Conservation (phyloP, 805 yeast species). For the Barnettozyma pratensis region DNA sequence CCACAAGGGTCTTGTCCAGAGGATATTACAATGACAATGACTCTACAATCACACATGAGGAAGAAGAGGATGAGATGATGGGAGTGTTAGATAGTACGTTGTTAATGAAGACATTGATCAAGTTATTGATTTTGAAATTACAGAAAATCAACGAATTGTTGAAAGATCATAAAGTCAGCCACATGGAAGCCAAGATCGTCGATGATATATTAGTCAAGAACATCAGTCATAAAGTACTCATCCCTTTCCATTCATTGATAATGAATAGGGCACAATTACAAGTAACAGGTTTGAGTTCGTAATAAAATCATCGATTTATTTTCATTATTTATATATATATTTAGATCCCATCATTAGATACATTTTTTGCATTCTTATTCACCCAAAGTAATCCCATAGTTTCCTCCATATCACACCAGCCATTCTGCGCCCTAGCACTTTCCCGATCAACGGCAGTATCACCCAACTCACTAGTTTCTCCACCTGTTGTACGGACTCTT, state of each 20-base stretch:
- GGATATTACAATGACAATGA: not conserved
- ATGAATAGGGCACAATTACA: conserved; percentile 7
- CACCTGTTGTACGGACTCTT: conserved; percentile 57
- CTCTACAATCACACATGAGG: not conserved
- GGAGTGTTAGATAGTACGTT: conserved; percentile 13
- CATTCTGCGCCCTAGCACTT: conserved; percentile 57
- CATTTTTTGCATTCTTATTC: not conserved
- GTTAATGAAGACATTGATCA: conserved; percentile 14
- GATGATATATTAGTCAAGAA: conserved; percentile 20
- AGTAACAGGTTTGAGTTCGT: not conserved
- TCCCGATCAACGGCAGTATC: conserved; percentile 61
- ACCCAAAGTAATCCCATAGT: conserved; percentile 16
- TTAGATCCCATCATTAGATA: too few relatives aligned
- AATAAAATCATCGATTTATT: too few relatives aligned
- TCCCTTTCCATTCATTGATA: conserved; percentile 19
- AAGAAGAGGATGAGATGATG: not conserved
- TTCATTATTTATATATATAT: too few relatives aligned
- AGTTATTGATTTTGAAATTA: conserved; percentile 15
- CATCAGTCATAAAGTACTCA: conserved; percentile 14
- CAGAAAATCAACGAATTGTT: conserved; percentile 8
- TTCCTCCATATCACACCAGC: conserved; percentile 33
- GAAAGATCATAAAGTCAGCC: not conserved
- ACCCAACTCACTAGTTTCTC: conserved; percentile 53
- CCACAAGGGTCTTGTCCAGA: not conserved
- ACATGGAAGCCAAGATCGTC: conserved; percentile 14